phyloP scores from a whole-genome alignment of 345 rosid genomes.

The Aethionema arabicum region DNA sequence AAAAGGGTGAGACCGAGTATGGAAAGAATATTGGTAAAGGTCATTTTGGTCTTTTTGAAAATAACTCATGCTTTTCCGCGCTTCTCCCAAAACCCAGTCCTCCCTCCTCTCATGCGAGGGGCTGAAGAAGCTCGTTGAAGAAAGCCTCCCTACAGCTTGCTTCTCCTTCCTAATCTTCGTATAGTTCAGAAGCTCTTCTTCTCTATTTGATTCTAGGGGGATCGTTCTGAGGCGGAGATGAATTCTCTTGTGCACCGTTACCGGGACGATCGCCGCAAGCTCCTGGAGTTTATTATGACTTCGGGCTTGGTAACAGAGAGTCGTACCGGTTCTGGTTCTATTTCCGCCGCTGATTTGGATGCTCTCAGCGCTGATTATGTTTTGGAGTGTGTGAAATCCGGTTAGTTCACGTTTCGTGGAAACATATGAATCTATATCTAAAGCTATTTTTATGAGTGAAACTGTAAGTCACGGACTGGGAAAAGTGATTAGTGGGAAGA shows the following conservation, averaged over 20 bases:
- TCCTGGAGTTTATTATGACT: constrained; percentile 65
- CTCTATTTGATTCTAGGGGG: not conserved
- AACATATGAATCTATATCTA: not conserved
- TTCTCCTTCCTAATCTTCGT: constrained; percentile 7
- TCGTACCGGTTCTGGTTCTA: constrained; percentile 56
- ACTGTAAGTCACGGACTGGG: not conserved
- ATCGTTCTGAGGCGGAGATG: constrained; percentile 30
- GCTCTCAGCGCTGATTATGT: constrained; percentile 71
- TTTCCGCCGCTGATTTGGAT: constrained; percentile 61
- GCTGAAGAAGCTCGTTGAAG: constrained; percentile 21
- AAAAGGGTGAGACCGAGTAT: constrained; percentile 7
- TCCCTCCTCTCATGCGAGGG: constrained; percentile 17
- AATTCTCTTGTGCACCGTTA: constrained; percentile 53
- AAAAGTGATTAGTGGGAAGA: not conserved
- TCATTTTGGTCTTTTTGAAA: constrained; percentile 6
- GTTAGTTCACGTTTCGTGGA: constrained; percentile 35
- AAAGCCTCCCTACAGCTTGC: constrained; percentile 4
- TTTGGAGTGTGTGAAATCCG: constrained; percentile 64
- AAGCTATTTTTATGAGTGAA: not conserved
- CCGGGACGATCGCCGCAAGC: constrained; percentile 91
- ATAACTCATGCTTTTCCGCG: constrained; percentile 35
- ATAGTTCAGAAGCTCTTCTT: not conserved
- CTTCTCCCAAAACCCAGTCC: constrained; percentile 29
- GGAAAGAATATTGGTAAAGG: constrained; percentile 31
- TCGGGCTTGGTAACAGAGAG: constrained; percentile 59